phyloP scores from a whole-genome alignment of 305 asterid species.

The Ruellia speciosa region DNA sequence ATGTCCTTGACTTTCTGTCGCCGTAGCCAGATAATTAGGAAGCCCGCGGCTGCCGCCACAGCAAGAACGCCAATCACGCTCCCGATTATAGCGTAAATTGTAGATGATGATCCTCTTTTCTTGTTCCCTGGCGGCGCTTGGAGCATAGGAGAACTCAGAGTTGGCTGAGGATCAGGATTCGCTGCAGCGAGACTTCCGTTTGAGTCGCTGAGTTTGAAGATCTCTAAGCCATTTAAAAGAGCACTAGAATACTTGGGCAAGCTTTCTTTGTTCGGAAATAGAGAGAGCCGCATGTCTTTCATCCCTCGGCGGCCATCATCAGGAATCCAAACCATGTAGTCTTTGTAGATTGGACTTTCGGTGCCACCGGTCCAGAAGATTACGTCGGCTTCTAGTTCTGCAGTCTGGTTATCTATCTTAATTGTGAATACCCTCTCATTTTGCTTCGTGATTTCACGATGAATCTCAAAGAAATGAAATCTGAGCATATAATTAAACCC shows the following conservation, averaged over 20 bases:
- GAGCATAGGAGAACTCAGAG: neutral
- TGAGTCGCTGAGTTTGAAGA: slow-evolving; percentile 16
- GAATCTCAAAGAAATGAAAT: slow-evolving; percentile 45
- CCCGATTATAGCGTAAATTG: slow-evolving; percentile 20
- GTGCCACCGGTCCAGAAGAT: slow-evolving; percentile 21
- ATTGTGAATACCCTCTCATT: slow-evolving; percentile 26
- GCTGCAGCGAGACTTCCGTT: slow-evolving; percentile 31
- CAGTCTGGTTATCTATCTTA: slow-evolving; percentile 20
- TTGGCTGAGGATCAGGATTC: slow-evolving; percentile 9
- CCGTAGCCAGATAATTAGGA: slow-evolving; percentile 26
- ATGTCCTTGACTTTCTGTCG: slow-evolving; percentile 17
- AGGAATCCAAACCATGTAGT: slow-evolving; percentile 26
- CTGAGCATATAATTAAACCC: slow-evolving; percentile 40
- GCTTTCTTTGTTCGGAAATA: slow-evolving; percentile 21
- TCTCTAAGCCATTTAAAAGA: slow-evolving; percentile 47
- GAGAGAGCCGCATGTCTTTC: slow-evolving; percentile 26
- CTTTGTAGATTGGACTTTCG: slow-evolving; percentile 27
- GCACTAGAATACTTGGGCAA: slow-evolving; percentile 4
- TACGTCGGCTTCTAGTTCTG: slow-evolving; percentile 21
- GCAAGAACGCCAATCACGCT: slow-evolving; percentile 27
- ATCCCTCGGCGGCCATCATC: slow-evolving; percentile 22
- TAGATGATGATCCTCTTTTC: slow-evolving; percentile 8
- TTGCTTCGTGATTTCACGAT: neutral
- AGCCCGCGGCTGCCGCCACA: slow-evolving; percentile 17
- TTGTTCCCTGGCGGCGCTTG: neutral